Evolutionary conservation across 1,139 yeast species (phyloP), one percentile per base, ranked within the genome.

Genomic region (Entelexis sorbosivorans): DNA sequence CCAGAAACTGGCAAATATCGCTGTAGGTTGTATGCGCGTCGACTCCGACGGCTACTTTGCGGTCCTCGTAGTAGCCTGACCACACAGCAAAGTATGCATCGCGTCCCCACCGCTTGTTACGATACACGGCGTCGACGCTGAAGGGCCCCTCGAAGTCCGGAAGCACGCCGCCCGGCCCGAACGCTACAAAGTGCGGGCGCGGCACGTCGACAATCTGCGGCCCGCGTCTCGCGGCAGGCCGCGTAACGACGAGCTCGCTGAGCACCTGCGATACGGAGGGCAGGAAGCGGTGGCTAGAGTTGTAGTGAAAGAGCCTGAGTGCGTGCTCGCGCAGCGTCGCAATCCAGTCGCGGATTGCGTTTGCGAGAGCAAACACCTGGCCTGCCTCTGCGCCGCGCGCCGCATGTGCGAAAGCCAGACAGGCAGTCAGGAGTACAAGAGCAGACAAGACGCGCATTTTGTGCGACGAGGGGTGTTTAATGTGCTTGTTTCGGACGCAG

Each of bases 71-170:
- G 20, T 32, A 42, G 45, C 45, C 45, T 3, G 16, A 6, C 45
- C 45, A 42, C 20, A 42, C 45, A 7, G 36, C 38, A 13, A 14
- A 20, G 16, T 42, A 32, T 3, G 20, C 29, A 5, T 14, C 5
- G 20, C 10, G 24, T 1, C 36, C 45, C 45, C 45, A 42, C 13
- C 22, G 31, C 13, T 42, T 31, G 20, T 32, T 42, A 3, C 28
- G 11, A 20, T 42, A 32, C 28, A 42, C 20, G 6, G 29, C 19
- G 24, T 42, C 45, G 11, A 42, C 45, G 5, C 22, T 14, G 14
- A 42, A 32, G 3, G 45, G 45, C 20, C 45, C 45, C 2, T 19
- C 29, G 36, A 42, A 42, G 36, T 42, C 45, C 10, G 45, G 45
- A 3, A 42, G 36, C 7, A 42, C 45, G 14, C 45, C 36, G 14